Conservation (phyloP, 805 yeast genomes). For the Saturnispora ahearnii region DNA sequence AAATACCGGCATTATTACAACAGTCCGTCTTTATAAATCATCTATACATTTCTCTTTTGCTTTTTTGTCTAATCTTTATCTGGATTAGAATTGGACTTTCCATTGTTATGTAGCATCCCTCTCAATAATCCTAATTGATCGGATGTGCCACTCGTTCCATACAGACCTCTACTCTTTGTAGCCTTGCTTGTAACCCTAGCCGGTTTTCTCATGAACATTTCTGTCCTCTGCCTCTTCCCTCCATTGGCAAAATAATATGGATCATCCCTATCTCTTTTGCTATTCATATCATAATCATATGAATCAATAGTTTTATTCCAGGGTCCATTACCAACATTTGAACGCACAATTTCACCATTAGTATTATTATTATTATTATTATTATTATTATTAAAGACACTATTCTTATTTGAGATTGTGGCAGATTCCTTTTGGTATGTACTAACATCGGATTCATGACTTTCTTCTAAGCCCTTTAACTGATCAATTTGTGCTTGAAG, state of each 20-base stretch:
- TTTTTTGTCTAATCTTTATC: neutral
- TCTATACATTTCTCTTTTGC: neutral
- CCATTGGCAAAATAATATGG: neutral
- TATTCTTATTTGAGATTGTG: neutral
- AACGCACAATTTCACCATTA: neutral
- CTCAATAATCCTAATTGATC: neutral
- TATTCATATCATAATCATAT: neutral
- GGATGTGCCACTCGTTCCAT: neutral
- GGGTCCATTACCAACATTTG: neutral
- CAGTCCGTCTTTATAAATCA: neutral
- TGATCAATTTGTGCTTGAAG: conserved; percentile 45
- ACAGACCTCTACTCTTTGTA: conserved; percentile 1
- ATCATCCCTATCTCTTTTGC: conserved; percentile 7
- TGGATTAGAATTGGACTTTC: neutral
- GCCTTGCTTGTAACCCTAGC: neutral
- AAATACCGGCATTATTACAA: neutral
- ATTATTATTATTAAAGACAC: neutral
- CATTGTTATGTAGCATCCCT: conserved; percentile 1
- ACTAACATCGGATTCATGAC: conserved; percentile 80
- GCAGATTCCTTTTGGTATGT: conserved; percentile 36
- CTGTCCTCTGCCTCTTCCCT: neutral
- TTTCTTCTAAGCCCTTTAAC: conserved; percentile 66
- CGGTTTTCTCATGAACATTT: neutral
- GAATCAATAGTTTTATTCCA: neutral
- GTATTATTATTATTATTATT: neutral